Conservation (phyloP, 169 alveolate genomes). For the Plasmodium adleri region DNA sequence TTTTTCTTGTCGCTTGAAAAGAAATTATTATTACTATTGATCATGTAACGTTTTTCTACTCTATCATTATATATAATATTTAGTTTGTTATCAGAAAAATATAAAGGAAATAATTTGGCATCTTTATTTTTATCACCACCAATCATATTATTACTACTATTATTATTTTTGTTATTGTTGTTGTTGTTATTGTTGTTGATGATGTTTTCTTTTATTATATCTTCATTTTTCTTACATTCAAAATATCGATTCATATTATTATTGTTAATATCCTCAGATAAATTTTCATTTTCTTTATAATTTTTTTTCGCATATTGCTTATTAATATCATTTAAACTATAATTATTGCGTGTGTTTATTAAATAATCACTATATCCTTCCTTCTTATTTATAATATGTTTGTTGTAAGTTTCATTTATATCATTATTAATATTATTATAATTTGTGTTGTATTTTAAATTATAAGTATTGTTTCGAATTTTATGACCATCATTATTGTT, state of each 20-base stretch:
- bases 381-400: no score
- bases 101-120: conserved; percentile 6
- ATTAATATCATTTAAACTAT: no score
- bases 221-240: neutral
- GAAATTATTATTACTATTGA: conserved; percentile 4
- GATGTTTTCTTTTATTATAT: no score
- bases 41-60: neutral
- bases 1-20: neutral
- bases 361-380: no score
- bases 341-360: no score
- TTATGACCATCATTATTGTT: neutral
- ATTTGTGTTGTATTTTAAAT: no score
- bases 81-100: conserved; percentile 28
- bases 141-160: neutral
- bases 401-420: no score
- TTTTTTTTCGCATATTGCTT: no score
- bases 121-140: neutral
- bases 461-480: no score
- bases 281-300: no score
- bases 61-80: conserved; percentile 32
- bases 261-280: neutral
- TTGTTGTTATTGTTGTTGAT: no score
- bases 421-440: no score
- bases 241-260: neutral
- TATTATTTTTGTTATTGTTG: neutral